Percentiles rank a stretch among this genome's conserved stretches.
These are phyloP conservation scores for Xylaria castorea DNA, from an alignment of 495 filamentous ascomycete species.

Conservation along the genomic window DNA sequence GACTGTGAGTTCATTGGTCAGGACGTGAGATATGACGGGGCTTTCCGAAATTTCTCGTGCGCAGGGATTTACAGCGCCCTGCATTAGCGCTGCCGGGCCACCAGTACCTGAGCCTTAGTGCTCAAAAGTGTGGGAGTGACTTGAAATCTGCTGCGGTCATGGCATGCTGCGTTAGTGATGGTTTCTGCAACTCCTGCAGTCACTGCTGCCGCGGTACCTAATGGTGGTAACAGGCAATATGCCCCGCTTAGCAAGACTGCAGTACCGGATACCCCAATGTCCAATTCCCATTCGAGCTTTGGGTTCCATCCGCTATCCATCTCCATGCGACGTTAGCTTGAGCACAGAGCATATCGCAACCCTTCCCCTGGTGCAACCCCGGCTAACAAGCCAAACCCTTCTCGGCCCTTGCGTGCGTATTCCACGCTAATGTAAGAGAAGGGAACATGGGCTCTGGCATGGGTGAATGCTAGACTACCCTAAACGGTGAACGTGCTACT, in stretches of 20 bases:
- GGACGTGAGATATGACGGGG: neutral
- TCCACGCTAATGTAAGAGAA: neutral
- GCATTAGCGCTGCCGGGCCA: conserved; percentile 27
- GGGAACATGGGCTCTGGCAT: conserved; percentile 8
- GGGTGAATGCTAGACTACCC: neutral
- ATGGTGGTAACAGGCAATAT: neutral
- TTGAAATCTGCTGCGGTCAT: neutral
- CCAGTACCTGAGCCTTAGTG: conserved; percentile 6
- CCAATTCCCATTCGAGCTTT: conserved; percentile 18
- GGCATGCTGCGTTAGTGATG: conserved; percentile 2
- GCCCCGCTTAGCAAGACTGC: neutral
- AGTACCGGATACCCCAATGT: neutral
- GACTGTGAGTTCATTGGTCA: conserved; percentile 5
- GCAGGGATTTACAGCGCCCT: conserved; percentile 26
- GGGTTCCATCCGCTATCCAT: neutral
- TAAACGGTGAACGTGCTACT: neutral
- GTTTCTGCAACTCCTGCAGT: conserved; percentile 9
- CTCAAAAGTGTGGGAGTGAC: neutral
- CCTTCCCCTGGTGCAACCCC: conserved; percentile 15
- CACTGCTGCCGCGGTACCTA: neutral
- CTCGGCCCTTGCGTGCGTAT: conserved; percentile 4
- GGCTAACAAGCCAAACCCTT: neutral
- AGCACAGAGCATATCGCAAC: conserved; percentile 22
- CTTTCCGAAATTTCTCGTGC: conserved; percentile 23
- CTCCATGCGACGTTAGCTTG: conserved; percentile 20